Evolutionary conservation across 768 basidiomycete genomes (phyloP).

Genomic region (Lentinula boryana): DNA sequence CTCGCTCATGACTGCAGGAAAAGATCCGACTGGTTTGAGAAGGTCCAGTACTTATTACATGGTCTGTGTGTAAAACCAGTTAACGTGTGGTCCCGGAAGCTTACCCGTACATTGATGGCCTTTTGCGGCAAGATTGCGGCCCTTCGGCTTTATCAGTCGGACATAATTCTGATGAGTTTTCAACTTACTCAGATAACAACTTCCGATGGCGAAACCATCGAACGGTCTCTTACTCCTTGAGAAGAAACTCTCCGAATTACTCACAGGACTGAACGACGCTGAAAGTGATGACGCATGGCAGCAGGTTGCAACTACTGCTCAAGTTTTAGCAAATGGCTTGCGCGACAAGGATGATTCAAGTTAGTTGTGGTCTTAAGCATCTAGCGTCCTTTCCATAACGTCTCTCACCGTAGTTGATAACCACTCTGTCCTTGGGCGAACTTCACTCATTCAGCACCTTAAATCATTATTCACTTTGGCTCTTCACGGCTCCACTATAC

Average conservation of each 20-base stretch:
- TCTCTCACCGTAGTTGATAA: slow-evolving; percentile 48
- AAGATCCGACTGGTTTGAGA: neutral
- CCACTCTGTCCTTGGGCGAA: slow-evolving; percentile 62
- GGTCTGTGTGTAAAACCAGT: neutral
- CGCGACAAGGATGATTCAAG: slow-evolving; percentile 50
- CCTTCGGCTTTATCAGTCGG: neutral
- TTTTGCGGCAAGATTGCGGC: neutral
- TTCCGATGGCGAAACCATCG: neutral
- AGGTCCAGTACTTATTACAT: neutral
- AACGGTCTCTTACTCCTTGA: slow-evolving; percentile 16
- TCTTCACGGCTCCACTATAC: slow-evolving; percentile 41
- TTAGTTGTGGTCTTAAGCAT: slow-evolving; percentile 17
- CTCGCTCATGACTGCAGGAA: neutral
- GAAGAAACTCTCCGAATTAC: slow-evolving; percentile 28
- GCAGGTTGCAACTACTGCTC: slow-evolving; percentile 44
- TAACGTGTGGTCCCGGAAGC: neutral
- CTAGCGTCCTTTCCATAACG: slow-evolving; percentile 9
- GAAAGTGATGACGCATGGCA: slow-evolving; percentile 40
- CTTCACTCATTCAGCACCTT: slow-evolving; percentile 59
- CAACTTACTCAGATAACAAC: neutral
- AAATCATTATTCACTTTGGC: slow-evolving; percentile 54
- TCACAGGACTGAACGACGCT: slow-evolving; percentile 19
- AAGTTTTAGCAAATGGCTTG: slow-evolving; percentile 56
- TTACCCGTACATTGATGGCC: neutral
- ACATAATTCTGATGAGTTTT: neutral